Evolutionary conservation across 257 asterid genomes (phyloP), one percentile per base, ranked within the genome.

Genomic region (Capsicum baccatum): DNA sequence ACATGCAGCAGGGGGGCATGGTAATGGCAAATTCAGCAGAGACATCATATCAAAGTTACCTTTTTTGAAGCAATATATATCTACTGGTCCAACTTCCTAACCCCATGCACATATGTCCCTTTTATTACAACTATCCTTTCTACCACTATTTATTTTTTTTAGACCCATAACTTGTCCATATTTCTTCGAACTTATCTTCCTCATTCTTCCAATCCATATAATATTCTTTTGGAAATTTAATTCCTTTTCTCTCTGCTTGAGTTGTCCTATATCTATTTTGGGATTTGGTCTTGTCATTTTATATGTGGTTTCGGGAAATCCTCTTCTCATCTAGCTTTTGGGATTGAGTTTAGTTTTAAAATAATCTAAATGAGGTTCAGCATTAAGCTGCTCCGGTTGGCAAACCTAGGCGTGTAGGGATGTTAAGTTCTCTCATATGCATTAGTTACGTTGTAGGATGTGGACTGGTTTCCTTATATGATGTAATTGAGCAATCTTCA

Each of bases 51-150:
- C 26, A 76, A 76, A 78, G 81, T 54, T 19, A 19, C 52, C 56
- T 19, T 52, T 52, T 71, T 17, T 16, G 84, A 80, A 48, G 55
- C 9, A 47, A 83, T 60, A 64, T 63, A 26, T 66, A 76, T 67
- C 33, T 78, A 78, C 81, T 78, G 81, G 63, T 54, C 64, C 81
- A 78, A 50, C 47, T 74, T 84, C 82, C 52, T 42, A 44, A 69
- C 33, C 91, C 92, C 92, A 91, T 89, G 84, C 90, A 54, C n/a
- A 56, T 67, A 81, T 89, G 94, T 86, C 86, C 83, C 84, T 83
- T 56, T 26, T 87, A 76, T 52, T 76, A 76, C 63, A 50, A 52
- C 21, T 52, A 68, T 83, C 83, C 78, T 81, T 83, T 42, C 79
- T 83, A 85, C 87, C 79, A 55, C 62, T 55, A 60, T 63, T 50